Evolutionary conservation across 2,329 filamentous ascomycete species (phyloP).

Genomic region (Exophiala spinifera): DNA sequence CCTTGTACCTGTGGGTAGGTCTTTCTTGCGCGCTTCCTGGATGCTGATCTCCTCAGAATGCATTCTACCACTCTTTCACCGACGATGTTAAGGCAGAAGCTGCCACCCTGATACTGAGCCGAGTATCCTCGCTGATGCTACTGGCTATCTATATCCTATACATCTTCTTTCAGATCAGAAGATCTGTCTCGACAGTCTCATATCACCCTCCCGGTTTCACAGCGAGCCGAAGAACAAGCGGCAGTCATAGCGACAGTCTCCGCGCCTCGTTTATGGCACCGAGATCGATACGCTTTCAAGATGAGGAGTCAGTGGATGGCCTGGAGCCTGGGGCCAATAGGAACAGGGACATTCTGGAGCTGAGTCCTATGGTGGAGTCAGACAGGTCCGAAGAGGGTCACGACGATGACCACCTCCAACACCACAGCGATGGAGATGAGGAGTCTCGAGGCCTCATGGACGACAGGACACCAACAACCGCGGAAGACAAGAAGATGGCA

Average conservation of each 20-base stretch:
- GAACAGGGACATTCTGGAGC: neutral
- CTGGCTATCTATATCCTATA: constrained; percentile 72
- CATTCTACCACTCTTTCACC: constrained; percentile 13
- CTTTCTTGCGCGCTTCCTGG: neutral
- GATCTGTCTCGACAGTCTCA: constrained; percentile 40
- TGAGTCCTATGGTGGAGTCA: neutral
- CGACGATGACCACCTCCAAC: neutral
- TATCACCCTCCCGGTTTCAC: constrained; percentile 43
- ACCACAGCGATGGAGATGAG: neutral
- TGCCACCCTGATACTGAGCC: constrained; percentile 10
- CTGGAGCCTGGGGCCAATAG: neutral
- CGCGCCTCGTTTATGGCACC: constrained; percentile 43
- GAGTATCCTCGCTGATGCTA: constrained; percentile 71
- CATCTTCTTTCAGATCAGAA: constrained; percentile 71
- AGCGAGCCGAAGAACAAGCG: constrained; percentile 72
- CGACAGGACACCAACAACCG: neutral
- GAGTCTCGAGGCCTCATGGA: neutral
- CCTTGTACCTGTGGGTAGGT: constrained; percentile 62
- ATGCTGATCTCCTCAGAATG: constrained; percentile 6
- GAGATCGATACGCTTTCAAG: neutral
- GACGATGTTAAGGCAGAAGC: constrained; percentile 5
- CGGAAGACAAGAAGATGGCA: neutral
- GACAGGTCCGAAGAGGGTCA: neutral
- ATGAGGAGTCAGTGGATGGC: neutral
- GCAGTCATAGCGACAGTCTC: constrained; percentile 70